These are phyloP conservation scores for Pseudisothecium myosuroides DNA, from an alignment of 225 moss, liverwort and hornwort species.

Conservation along the genomic window DNA sequence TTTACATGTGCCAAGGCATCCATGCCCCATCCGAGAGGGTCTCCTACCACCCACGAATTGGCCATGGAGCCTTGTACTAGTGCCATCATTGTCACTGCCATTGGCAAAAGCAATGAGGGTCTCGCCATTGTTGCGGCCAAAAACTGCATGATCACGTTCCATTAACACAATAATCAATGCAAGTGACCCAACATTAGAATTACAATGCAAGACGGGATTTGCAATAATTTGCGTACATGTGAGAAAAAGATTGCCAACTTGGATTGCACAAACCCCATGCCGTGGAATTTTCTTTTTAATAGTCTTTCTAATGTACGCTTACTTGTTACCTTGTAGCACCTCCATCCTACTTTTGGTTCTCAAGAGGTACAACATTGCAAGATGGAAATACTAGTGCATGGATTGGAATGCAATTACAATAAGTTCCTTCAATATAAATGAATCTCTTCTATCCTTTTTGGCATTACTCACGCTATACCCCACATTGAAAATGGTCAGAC, in stretches of 20 bases:
- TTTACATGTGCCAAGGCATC: too few relatives aligned
- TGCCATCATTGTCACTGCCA: neutral
- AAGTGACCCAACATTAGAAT: neutral
- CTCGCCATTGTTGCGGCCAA: neutral
- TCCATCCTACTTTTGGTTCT: neutral
- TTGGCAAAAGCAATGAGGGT: neutral
- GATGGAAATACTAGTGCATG: neutral
- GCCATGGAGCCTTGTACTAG: neutral
- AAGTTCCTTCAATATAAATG: neutral
- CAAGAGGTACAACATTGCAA: neutral
- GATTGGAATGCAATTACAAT: neutral
- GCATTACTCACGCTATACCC: rapidly evolving
- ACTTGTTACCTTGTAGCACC: neutral
- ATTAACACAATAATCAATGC: neutral
- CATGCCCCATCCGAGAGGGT: neutral
- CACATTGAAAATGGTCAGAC: neutral
- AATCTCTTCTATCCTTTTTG: too few relatives aligned
- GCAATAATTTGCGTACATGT: too few relatives aligned
- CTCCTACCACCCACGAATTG: neutral
- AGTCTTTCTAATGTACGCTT: neutral
- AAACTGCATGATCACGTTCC: too few relatives aligned
- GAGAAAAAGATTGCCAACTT: neutral
- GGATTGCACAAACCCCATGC: too few relatives aligned
- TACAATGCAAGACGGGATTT: too few relatives aligned
- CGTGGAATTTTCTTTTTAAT: neutral